Base-by-base conservation (phyloP, 345 rosid genomes). In the Gossypium ekmanianum region DNA sequence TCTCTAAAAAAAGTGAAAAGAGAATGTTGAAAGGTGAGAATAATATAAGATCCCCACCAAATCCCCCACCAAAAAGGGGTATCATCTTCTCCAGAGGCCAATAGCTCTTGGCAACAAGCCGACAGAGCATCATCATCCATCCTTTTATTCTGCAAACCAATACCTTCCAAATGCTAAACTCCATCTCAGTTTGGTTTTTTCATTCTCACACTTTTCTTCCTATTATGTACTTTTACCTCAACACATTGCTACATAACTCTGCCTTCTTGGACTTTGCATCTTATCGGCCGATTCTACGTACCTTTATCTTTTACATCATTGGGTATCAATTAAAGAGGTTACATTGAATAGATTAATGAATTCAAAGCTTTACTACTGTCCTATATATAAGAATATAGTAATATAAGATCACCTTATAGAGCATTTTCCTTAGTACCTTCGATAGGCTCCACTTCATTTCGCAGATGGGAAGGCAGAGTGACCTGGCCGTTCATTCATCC, bases 401-500 rank as follows among this genome's bases (percentile, higher is more conserved):
- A 72, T 45, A 58, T 51, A 48, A 20, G 16, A 79, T 14, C 74
- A 59, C 12, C 59, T 22, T 39, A 50, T 4, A 65, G 17, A 9
- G 29, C 52, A 48, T 57, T 20, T 20, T 57, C 13, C 27, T 57
- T 22, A 10, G 62, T 11, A 57, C 62, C 29, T 11, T 57, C 3
- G 16, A 11, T 11, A 57, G 14, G 62, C 52, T 48, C 52, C 14
- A 48, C 14, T 39, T 74, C 27, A 29, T 56, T 9, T 16, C 58
- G 67, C 12, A 20, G n/a, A 83, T 78, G 85, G 80, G 64, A 45
- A 71, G 82, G 80, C 79, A 83, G 76, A 81, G 71, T n/a, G 80
- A 74, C 17, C 73, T 76, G 7, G 43, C 79, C 2, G 68, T 62
- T 52, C 84, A 75, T 39, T 81, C 85, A 78, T 84, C 89, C 75